Evolutionary conservation across 768 basidiomycete genomes (phyloP).

Genomic region (Porpolomopsis calyptriformis): DNA sequence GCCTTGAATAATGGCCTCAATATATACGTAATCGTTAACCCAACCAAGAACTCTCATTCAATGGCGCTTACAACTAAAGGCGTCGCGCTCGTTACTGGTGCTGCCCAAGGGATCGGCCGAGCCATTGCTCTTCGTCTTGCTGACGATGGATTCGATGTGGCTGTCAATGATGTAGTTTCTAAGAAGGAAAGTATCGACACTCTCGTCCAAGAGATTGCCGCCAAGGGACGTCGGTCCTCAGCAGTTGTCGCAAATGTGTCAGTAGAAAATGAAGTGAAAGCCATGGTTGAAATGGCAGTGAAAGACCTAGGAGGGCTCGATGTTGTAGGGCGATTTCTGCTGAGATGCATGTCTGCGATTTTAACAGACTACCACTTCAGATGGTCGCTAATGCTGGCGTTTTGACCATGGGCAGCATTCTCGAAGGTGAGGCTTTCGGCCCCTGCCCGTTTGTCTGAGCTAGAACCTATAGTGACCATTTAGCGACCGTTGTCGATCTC

Average conservation of each 20-base stretch:
- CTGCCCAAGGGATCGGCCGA: slow-evolving; percentile 25
- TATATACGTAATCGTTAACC: too few species aligned
- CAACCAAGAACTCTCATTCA: neutral
- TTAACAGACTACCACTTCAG: slow-evolving; percentile 7
- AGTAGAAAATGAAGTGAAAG: slow-evolving; percentile 19
- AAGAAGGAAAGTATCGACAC: slow-evolving; percentile 13
- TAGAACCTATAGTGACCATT: neutral
- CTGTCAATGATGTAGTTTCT: slow-evolving; percentile 18
- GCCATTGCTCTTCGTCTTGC: slow-evolving; percentile 25
- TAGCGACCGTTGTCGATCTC: slow-evolving; percentile 28
- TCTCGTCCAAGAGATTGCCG: slow-evolving; percentile 18
- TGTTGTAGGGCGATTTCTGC: slow-evolving; percentile 15
- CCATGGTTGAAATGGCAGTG: slow-evolving; percentile 17
- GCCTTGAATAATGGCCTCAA: too few species aligned
- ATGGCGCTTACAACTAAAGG: slow-evolving; percentile 1
- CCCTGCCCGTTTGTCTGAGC: neutral
- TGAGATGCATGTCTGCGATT: neutral
- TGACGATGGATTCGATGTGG: slow-evolving; percentile 24
- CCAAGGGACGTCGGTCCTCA: slow-evolving; percentile 13
- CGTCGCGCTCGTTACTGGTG: slow-evolving; percentile 22
- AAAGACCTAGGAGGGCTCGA: slow-evolving; percentile 17
- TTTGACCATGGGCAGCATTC: slow-evolving; percentile 9
- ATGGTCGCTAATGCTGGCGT: slow-evolving; percentile 28
- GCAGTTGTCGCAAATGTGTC: slow-evolving; percentile 18
- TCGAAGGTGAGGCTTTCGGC: slow-evolving; percentile 11